These are phyloP conservation scores for Theileria parva DNA, from an alignment of 169 alveolate species.

Conservation along the genomic window DNA sequence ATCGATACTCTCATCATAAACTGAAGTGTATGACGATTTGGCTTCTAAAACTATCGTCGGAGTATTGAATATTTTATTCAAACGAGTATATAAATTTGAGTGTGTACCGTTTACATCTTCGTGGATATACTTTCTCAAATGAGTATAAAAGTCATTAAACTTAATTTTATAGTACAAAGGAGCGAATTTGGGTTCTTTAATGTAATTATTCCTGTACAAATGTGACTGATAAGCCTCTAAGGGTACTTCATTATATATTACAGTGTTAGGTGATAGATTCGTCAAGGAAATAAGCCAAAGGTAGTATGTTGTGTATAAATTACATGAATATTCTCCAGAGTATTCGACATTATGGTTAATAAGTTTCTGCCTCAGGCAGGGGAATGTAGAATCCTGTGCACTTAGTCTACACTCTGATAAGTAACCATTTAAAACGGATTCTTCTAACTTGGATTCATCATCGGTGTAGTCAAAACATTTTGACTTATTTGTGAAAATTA, in stretches of 20 bases:
- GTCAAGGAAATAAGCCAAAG: constrained; percentile 50
- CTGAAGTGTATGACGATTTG: constrained; percentile 28
- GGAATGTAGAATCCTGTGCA: background rate
- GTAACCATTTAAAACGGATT: background rate
- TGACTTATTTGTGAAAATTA: too few species aligned
- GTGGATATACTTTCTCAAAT: background rate
- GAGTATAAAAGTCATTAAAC: constrained; percentile 7
- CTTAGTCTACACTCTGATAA: constrained; percentile 12
- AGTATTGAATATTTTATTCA: background rate
- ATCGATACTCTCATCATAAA: constrained; percentile 22
- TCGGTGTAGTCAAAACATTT: background rate
- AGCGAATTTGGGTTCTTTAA: background rate
- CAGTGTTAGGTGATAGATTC: constrained; percentile 25
- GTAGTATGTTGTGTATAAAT: background rate
- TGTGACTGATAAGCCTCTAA: background rate
- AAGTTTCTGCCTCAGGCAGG: background rate
- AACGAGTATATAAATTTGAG: background rate
- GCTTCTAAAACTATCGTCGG: constrained; percentile 9
- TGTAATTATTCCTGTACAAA: background rate
- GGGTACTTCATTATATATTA: constrained; percentile 19
- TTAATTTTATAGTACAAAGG: constrained; percentile 29
- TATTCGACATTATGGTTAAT: background rate
- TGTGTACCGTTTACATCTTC: background rate
- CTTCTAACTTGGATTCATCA: background rate
- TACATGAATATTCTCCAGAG: background rate